Percentiles rank a stretch among this genome's conserved stretches.
These are phyloP conservation scores for Saksenaea vasiformis DNA, from an alignment of 371 early-diverging fungal genomes.

Conservation along the genomic window DNA sequence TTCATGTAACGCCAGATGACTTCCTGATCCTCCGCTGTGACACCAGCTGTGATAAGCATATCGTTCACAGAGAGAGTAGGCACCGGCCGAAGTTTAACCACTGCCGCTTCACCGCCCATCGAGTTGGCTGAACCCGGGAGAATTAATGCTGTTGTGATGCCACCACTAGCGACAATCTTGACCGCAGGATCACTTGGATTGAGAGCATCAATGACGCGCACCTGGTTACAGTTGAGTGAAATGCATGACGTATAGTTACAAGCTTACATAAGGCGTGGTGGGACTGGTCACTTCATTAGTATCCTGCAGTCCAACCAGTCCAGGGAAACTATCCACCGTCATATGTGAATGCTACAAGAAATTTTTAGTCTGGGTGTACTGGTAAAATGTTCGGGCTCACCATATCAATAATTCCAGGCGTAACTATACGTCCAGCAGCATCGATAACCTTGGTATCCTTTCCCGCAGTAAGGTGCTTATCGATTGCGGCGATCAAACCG, in stretches of 20 bases:
- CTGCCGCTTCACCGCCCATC: slow-evolving; percentile 83
- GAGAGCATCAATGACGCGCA: slow-evolving; percentile 63
- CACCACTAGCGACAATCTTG: slow-evolving; percentile 73
- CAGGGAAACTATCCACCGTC: slow-evolving; percentile 64
- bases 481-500: slow-evolving; percentile 61
- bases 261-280: slow-evolving; percentile 59
- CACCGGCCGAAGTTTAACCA: slow-evolving; percentile 65
- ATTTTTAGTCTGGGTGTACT: too few species aligned
- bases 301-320: slow-evolving; percentile 55
- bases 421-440: slow-evolving; percentile 68
- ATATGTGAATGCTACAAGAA: slow-evolving; percentile 60
- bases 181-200: slow-evolving; percentile 71
- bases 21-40: slow-evolving; percentile 48
- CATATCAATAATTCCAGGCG: slow-evolving; percentile 85
- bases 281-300: slow-evolving; percentile 74
- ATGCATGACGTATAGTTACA: neutral
- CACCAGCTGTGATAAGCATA: slow-evolving; percentile 65
- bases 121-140: slow-evolving; percentile 80
- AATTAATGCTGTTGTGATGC: slow-evolving; percentile 76
- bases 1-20: slow-evolving; percentile 79
- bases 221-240: slow-evolving; percentile 13
- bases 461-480: slow-evolving; percentile 33
- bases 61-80: slow-evolving; percentile 63
- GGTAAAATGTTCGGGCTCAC: neutral
- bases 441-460: slow-evolving; percentile 51